Evolutionary conservation across 2,329 filamentous ascomycete genomes (phyloP).

Genomic region (Fusarium chaquense): DNA sequence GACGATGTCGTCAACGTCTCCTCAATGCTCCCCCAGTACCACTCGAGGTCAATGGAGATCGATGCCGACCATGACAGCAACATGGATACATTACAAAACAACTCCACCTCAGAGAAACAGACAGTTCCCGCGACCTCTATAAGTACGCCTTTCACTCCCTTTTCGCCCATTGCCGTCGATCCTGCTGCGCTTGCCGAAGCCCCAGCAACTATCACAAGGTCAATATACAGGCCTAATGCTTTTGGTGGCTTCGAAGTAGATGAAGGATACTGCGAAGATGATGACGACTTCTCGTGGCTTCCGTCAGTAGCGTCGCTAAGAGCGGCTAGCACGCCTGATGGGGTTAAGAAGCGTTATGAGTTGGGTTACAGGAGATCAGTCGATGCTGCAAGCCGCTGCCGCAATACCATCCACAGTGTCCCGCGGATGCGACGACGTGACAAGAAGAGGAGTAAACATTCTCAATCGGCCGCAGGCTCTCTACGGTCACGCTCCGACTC

Average conservation of each 20-base stretch:
- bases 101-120: neutral
- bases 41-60: conserved; percentile 34
- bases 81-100: neutral
- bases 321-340: conserved; percentile 18
- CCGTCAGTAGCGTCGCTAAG: conserved; percentile 27
- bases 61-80: conserved; percentile 10
- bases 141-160: neutral
- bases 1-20: conserved; percentile 22
- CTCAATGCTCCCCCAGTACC: conserved; percentile 8
- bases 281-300: conserved; percentile 47
- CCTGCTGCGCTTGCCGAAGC: conserved; percentile 6
- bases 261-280: conserved; percentile 47
- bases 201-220: neutral
- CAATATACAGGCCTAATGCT: conserved; percentile 13
- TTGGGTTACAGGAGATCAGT: conserved; percentile 42
- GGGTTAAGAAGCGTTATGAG: conserved; percentile 41
- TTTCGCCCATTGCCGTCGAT: conserved; percentile 16
- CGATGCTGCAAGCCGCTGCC: conserved; percentile 44
- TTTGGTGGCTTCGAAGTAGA: conserved; percentile 44
- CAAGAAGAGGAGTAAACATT: conserved; percentile 36
- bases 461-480: conserved; percentile 17
- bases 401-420: conserved; percentile 41
- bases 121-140: neutral
- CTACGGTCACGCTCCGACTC: neutral
- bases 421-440: conserved; percentile 48